These are phyloP conservation scores for Venturia asperata DNA, from an alignment of 2,329 filamentous ascomycete genomes.

Conservation along the genomic window DNA sequence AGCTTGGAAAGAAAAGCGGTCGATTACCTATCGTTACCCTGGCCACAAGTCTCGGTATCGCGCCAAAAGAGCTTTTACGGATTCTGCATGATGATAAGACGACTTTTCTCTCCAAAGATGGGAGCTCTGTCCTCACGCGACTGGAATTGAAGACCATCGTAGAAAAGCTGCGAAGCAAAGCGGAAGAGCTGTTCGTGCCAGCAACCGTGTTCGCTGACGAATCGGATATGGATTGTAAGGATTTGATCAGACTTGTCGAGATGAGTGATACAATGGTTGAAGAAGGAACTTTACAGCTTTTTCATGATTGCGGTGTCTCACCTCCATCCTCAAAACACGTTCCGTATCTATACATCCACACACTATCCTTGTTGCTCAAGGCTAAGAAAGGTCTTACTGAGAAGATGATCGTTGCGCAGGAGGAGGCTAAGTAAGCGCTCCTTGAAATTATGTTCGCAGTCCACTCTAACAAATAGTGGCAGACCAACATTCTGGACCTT, in stretches of 20 bases:
- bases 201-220: constrained; percentile 4
- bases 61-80: background rate
- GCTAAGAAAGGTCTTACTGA: background rate
- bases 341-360: constrained; percentile 13
- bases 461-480: background rate
- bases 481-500: background rate
- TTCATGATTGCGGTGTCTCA: background rate
- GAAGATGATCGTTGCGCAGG: background rate
- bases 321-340: background rate
- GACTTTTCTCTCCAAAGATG: background rate
- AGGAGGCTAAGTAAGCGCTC: background rate
- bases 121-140: background rate
- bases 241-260: constrained; percentile 1
- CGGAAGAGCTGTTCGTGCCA: constrained; percentile 1
- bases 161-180: background rate
- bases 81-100: background rate
- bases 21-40: background rate
- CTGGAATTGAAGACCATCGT: background rate
- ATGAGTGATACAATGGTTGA: background rate
- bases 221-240: background rate
- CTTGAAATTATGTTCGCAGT: background rate
- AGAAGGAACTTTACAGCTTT: constrained; percentile 14
- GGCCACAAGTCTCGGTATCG: background rate
- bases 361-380: constrained; percentile 8
- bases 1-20: background rate